Evolutionary conservation across 129 eudicot genomes (phyloP), one percentile per base, ranked within the genome.

Genomic region (Chrysanthemum makinoi): DNA sequence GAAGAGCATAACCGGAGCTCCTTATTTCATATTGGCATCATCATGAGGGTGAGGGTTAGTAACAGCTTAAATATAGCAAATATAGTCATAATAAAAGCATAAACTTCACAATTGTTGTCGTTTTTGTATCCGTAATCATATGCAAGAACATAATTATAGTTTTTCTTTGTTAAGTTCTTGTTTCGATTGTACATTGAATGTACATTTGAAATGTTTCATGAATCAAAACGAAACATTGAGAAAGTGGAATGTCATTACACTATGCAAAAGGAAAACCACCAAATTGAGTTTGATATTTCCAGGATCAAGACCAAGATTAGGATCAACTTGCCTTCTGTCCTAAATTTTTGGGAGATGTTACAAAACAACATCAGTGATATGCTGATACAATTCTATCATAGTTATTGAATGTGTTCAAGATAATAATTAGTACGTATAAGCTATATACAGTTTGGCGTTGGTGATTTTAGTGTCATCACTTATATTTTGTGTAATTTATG

Each of bases 1-100:
- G 12, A 94, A 84, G 78, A 94, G 94, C 77, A 87, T 94, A 46
- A 75, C 94, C 2, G 99, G 97, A 71, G 93, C 93, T 64, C 99
- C 99, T 33, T 82, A 80, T 85, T 90, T 94, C 72, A 74, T 85
- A 12, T 72, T 84, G 81, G 87, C 84, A 63, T 64, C 83, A 28
- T 56, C 74, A 73, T 71, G 69, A 75, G 80, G 80, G 61, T 51
- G 46, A 46, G 80, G 74, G 74, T 30, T 39, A 54, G 65, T 13
- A 75, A 61, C 61, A 28, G 47, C 28, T 28, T 53, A 22, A 14
- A 5, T 49, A 12, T 56, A 72, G 59, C 69, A 46, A 16, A 3
- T 3, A 19, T 62, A 26, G 65, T n/a, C 30, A 13, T 48, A 70
- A 35, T 68, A 20, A 58, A 14, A 52, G 51, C 54, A 70, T 64